Conservation (phyloP, 352 stramenopile genomes). For the Elongisporangium undulatum region DNA sequence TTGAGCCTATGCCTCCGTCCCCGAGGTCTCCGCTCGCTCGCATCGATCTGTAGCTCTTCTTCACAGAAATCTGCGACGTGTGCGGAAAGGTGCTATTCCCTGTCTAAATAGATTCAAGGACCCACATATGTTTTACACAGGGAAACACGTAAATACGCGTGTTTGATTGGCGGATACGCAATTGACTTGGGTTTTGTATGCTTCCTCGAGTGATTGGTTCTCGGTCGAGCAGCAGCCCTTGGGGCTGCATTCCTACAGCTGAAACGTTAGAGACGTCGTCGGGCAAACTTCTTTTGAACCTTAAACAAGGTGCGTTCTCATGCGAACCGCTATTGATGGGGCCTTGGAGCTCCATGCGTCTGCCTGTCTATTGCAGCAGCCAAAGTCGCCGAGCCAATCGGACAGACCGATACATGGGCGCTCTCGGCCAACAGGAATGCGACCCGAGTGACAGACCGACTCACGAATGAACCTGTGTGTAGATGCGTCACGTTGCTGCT, state of each 20-base stretch:
- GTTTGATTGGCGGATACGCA: conserved; percentile 32
- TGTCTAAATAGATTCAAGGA: conserved; percentile 11
- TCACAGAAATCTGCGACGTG: conserved; percentile 14
- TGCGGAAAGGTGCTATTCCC: conserved; percentile 7
- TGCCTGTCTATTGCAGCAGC: conserved; percentile 1
- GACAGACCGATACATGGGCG: neutral
- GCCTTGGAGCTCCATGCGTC: neutral
- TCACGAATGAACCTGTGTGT: conserved; percentile 8
- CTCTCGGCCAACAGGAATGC: neutral
- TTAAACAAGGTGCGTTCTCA: conserved; percentile 83
- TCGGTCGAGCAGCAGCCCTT: conserved; percentile 36
- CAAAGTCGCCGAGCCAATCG: neutral
- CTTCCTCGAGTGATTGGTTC: conserved; percentile 73
- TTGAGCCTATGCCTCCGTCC: neutral
- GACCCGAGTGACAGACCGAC: neutral
- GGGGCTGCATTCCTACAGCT: conserved; percentile 6
- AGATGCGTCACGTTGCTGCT: conserved; percentile 93
- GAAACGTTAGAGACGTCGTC: conserved; percentile 71
- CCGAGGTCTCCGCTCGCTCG: neutral
- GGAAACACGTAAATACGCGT: conserved; percentile 2
- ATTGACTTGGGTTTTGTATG: conserved; percentile 52
- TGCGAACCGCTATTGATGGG: neutral
- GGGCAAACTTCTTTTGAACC: conserved; percentile 82
- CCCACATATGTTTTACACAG: neutral
- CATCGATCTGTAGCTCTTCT: conserved; percentile 2